These are phyloP conservation scores for Metroxylon sagu DNA, from an alignment of 176 grass and related monocot genomes.

Conservation along the genomic window DNA sequence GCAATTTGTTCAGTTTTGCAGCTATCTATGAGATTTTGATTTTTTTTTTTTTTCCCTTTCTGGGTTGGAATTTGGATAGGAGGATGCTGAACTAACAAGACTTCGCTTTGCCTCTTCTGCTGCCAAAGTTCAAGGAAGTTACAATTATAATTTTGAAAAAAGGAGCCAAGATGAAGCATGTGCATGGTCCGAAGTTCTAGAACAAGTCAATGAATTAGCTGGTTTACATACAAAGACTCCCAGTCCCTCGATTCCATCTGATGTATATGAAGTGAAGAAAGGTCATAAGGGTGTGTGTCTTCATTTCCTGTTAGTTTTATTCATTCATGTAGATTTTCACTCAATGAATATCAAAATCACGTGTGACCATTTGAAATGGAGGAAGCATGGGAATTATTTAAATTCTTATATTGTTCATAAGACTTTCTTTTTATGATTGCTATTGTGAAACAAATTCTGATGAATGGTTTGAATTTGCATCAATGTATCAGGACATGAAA, in stretches of 20 bases:
- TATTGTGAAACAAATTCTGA: too few species aligned
- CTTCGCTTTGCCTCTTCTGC: slow-evolving; percentile 18
- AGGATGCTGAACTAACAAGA: slow-evolving; percentile 24
- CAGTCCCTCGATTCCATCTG: slow-evolving; percentile 8
- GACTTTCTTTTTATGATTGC: too few species aligned
- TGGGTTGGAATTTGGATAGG: slow-evolving; percentile 7
- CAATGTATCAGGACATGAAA: too few species aligned
- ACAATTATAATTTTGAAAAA: slow-evolving; percentile 8
- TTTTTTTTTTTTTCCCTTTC: too few species aligned
- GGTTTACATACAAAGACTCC: slow-evolving; percentile 18
- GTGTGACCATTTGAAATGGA: too few species aligned
- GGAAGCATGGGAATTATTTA: too few species aligned
- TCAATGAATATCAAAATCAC: too few species aligned
- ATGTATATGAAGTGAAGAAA: slow-evolving; percentile 12
- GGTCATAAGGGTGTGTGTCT: slow-evolving; percentile 25
- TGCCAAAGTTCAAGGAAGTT: slow-evolving; percentile 12
- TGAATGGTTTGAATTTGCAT: too few species aligned
- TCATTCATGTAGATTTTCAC: neutral
- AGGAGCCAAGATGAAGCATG: slow-evolving; percentile 19
- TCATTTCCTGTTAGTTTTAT: slow-evolving; percentile 4
- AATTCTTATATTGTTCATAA: too few species aligned
- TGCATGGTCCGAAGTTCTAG: slow-evolving; percentile 28
- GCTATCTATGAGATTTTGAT: too few species aligned
- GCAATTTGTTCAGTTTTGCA: too few species aligned
- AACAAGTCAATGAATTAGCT: slow-evolving; percentile 38